phyloP scores from a whole-genome alignment of 306 rosid species.

The Astragalus membranaceus region DNA sequence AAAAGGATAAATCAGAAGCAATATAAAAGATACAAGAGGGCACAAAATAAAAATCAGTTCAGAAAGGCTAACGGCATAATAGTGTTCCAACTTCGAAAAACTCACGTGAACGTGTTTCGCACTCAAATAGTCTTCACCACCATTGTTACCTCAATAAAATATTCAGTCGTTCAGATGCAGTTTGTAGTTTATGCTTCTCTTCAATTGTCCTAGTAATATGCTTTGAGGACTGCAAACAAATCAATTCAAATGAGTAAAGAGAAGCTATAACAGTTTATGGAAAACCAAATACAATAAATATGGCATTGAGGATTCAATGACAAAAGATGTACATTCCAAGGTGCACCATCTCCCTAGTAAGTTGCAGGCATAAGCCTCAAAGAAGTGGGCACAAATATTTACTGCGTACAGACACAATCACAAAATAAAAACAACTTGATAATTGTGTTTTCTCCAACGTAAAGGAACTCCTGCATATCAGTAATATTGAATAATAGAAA shows the following conservation, averaged over 20 bases:
- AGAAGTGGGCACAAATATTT: neutral
- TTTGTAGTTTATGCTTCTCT: slow-evolving; percentile 40
- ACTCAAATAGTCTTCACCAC: slow-evolving; percentile 4
- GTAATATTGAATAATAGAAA: slow-evolving; percentile 1
- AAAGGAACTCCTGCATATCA: neutral
- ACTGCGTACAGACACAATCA: neutral
- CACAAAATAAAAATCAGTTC: neutral
- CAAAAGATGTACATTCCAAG: too few relatives aligned
- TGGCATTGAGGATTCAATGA: too few relatives aligned
- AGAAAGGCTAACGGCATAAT: neutral
- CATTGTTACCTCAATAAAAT: slow-evolving; percentile 8
- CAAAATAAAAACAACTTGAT: slow-evolving; percentile 3
- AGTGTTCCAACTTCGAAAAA: slow-evolving; percentile 11
- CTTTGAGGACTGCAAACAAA: slow-evolving; percentile 42
- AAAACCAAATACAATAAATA: neutral
- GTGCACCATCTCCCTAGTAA: too few relatives aligned
- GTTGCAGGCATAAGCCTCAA: too few relatives aligned
- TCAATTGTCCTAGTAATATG: slow-evolving; percentile 37
- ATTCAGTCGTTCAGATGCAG: slow-evolving; percentile 35
- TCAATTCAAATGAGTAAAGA: neutral
- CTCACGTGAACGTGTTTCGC: slow-evolving; percentile 14
- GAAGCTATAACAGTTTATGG: neutral
- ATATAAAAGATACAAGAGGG: neutral
- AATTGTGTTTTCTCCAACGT: neutral
- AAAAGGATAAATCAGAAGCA: neutral